phyloP scores from a whole-genome alignment of 1,284 basidiomycete species.

The Spongispora temasekensis region DNA sequence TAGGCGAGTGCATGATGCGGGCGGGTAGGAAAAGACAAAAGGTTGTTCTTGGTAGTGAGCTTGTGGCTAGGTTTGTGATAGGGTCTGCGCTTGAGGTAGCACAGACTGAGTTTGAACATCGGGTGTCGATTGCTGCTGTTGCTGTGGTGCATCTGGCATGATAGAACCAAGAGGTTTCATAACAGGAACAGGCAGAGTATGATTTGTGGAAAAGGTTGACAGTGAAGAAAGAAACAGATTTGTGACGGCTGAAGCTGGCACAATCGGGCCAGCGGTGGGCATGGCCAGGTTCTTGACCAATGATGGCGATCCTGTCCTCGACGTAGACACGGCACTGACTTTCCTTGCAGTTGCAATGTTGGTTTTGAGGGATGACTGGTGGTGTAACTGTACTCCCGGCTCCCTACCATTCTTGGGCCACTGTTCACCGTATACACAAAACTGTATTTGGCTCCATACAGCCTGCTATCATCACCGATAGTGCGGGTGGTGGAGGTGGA shows the following conservation, averaged over 20 bases:
- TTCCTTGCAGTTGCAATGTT: constrained; percentile 8
- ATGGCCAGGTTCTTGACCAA: neutral
- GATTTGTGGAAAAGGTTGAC: constrained; percentile 1
- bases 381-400: constrained; percentile 26
- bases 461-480: constrained; percentile 2
- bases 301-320: neutral
- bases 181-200: neutral
- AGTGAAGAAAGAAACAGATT: neutral
- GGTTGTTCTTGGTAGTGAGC: neutral
- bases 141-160: neutral
- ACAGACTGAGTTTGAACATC: neutral
- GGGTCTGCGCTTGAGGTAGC: neutral
- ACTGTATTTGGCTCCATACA: constrained; percentile 23
- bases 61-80: constrained; percentile 1
- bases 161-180: neutral
- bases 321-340: neutral
- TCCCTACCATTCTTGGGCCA: constrained; percentile 13
- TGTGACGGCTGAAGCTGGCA: neutral
- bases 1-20: constrained; percentile 14
- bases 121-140: constrained; percentile 1
- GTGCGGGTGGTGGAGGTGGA: constrained; percentile 15
- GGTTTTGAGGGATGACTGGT: constrained; percentile 18
- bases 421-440: constrained; percentile 27
- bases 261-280: neutral
- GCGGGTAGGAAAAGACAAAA: constrained; percentile 10